phyloP scores from a whole-genome alignment of 2,329 filamentous ascomycete species.

The Venturiaceae sp. region DNA sequence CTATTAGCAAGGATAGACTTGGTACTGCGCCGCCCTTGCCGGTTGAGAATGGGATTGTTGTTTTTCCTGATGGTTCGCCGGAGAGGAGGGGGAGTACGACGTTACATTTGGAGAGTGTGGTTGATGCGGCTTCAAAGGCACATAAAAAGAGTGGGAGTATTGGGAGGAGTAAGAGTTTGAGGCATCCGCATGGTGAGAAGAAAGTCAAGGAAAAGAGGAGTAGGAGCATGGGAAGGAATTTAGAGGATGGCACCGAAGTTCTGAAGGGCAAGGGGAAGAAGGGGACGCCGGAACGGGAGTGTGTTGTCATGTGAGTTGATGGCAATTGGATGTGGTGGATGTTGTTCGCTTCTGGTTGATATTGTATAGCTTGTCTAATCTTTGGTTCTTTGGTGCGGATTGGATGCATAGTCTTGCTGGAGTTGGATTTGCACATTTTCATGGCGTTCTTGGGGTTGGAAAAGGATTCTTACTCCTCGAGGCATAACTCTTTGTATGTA shows the following conservation, averaged over 20 bases:
- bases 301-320: conserved; percentile 29
- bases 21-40: not conserved
- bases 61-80: not conserved
- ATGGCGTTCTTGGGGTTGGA: not conserved
- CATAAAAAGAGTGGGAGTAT: not conserved
- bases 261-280: conserved; percentile 12
- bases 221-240: conserved; percentile 11
- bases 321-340: not conserved
- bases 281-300: conserved; percentile 30
- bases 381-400: not conserved
- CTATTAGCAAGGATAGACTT: conserved; percentile 22
- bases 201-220: conserved; percentile 18
- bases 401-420: not conserved
- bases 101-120: conserved; percentile 14
- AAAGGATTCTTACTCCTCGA: not conserved
- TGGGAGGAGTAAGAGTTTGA: conserved; percentile 2
- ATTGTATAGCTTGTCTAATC: not conserved
- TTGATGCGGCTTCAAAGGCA: not conserved
- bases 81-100: conserved; percentile 18
- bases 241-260: conserved; percentile 13
- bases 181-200: not conserved
- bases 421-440: not conserved
- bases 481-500: not conserved
- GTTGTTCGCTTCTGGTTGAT: not conserved
- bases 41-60: not conserved